These are phyloP conservation scores for Mycotypha africana DNA, from an alignment of 371 early-diverging fungal species.

Conservation along the genomic window DNA sequence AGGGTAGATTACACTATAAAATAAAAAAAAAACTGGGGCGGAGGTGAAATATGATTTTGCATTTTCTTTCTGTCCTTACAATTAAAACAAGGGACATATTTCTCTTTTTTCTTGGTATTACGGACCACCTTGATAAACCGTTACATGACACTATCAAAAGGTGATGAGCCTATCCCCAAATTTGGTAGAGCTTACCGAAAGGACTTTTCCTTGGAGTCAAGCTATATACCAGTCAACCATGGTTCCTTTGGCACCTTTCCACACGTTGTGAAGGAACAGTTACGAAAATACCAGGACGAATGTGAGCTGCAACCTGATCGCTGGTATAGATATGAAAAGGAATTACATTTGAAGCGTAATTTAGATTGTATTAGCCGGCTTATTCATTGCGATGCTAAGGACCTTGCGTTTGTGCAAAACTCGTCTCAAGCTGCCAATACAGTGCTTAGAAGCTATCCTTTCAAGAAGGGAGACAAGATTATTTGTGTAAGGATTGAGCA, in stretches of 20 bases:
- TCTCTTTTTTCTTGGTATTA: too few relatives aligned
- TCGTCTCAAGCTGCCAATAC: conserved; percentile 36
- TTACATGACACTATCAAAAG: too few relatives aligned
- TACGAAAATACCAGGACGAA: conserved; percentile 10
- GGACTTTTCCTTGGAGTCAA: conserved; percentile 36
- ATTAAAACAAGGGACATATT: too few relatives aligned
- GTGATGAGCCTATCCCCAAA: too few relatives aligned
- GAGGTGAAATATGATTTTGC: too few relatives aligned
- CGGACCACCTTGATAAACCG: too few relatives aligned
- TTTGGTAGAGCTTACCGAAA: conserved; percentile 37
- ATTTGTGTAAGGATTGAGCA: conserved; percentile 10
- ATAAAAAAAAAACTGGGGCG: too few relatives aligned
- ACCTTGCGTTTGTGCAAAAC: conserved; percentile 35
- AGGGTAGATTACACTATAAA: too few relatives aligned
- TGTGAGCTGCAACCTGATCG: conserved; percentile 16
- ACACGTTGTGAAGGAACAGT: neutral
- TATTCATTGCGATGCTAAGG: conserved; percentile 30
- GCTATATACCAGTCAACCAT: conserved; percentile 36
- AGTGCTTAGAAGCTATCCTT: conserved; percentile 35
- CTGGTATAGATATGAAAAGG: conserved; percentile 11
- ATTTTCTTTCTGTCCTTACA: too few relatives aligned
- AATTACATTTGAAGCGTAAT: neutral
- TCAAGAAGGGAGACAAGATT: conserved; percentile 39
- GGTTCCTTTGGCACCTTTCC: conserved; percentile 37
- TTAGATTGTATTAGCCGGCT: conserved; percentile 15